These are phyloP conservation scores for Knoxdaviesia capensis DNA, from an alignment of 2,329 filamentous ascomycete genomes.

Conservation along the genomic window DNA sequence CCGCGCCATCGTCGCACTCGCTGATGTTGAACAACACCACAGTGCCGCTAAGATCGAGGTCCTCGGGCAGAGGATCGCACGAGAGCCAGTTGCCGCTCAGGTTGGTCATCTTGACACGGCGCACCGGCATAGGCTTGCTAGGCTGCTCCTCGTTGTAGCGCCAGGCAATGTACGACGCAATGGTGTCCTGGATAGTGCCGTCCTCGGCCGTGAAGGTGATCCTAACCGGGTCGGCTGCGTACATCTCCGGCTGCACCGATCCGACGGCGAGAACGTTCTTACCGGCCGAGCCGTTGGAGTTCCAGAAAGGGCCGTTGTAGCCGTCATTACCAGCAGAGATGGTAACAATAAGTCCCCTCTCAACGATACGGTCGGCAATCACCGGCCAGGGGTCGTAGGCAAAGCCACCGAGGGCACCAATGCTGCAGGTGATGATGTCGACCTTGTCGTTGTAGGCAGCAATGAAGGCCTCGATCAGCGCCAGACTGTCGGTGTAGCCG, in stretches of 20 bases:
- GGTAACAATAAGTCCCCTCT: conserved; percentile 25
- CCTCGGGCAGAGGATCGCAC: too few species aligned
- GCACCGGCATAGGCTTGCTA: too few species aligned
- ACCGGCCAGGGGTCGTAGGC: conserved; percentile 20
- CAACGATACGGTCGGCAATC: conserved; percentile 19
- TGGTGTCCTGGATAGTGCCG: too few species aligned
- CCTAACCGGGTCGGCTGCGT: conserved; percentile 10
- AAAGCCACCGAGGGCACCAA: conserved; percentile 18
- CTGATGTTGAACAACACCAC: too few species aligned
- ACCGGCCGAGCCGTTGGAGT: conserved; percentile 18
- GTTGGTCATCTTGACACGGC: too few species aligned
- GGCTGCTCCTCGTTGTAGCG: too few species aligned
- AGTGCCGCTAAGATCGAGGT: too few species aligned
- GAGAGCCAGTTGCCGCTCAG: too few species aligned
- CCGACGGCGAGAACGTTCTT: conserved; percentile 22
- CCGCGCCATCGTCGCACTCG: too few species aligned
- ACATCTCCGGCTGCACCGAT: conserved; percentile 12
- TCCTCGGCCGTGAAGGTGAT: too few species aligned
- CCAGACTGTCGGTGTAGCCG: conserved; percentile 16
- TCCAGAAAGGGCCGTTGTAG: conserved; percentile 24
- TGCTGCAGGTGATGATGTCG: conserved; percentile 23
- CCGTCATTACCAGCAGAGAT: conserved; percentile 32
- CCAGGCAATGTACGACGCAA: too few species aligned
- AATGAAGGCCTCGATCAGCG: conserved; percentile 15
- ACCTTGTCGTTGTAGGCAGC: conserved; percentile 13